Evolutionary conservation across 371 early-diverging fungal species (phyloP).

Genomic region (Nosema granulosis): DNA sequence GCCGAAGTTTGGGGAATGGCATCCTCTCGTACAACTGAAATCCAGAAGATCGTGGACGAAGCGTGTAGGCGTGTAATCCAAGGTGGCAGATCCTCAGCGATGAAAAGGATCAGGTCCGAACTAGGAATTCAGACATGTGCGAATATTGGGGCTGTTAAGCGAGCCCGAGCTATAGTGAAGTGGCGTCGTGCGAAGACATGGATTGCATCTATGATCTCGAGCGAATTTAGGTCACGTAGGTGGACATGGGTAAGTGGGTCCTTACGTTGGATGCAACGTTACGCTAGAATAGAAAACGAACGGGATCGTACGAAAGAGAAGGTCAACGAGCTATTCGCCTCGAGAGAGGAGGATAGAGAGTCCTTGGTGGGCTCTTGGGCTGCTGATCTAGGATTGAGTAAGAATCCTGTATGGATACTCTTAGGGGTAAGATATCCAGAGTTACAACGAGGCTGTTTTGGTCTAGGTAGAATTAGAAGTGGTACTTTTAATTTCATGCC

Average conservation of each 20-base stretch:
- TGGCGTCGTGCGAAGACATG: constrained; percentile 4
- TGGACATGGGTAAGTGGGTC: constrained; percentile 9
- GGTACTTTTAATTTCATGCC: constrained; percentile 3
- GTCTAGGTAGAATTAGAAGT: constrained; percentile 2
- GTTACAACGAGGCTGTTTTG: not conserved
- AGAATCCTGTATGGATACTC: not conserved
- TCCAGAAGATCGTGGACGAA: not conserved
- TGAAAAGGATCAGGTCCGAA: constrained; percentile 5
- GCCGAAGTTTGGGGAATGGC: constrained; percentile 16
- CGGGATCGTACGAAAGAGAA: not conserved
- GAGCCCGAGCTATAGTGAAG: constrained; percentile 12
- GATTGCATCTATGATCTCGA: not conserved
- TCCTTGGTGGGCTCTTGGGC: constrained; percentile 8
- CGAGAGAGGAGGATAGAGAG: not conserved
- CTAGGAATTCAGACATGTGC: not conserved
- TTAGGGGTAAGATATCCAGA: not conserved
- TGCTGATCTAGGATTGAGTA: not conserved
- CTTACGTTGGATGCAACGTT: not conserved
- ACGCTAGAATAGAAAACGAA: not conserved
- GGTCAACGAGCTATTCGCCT: not conserved
- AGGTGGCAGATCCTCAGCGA: not conserved
- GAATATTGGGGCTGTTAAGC: constrained; percentile 13
- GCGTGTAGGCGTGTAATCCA: not conserved
- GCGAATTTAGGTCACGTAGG: constrained; percentile 4
- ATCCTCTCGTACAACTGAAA: not conserved